A percentile compares a stretch with the other conserved stretches of the same genome.
These are phyloP conservation scores for Umbilicaria muhlenbergii DNA, from an alignment of 495 filamentous ascomycete genomes.

Conservation along the genomic window DNA sequence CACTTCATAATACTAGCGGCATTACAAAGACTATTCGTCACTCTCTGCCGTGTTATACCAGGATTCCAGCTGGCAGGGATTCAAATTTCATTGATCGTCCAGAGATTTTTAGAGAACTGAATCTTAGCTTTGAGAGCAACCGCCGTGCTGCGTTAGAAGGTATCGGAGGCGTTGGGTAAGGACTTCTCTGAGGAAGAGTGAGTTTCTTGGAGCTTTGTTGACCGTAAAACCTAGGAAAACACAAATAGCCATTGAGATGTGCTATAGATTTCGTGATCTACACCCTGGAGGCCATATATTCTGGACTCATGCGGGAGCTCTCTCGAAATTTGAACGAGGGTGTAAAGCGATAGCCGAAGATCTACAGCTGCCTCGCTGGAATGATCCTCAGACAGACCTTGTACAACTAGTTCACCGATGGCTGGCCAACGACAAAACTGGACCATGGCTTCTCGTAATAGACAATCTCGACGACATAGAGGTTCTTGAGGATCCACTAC, in stretches of 20 bases:
- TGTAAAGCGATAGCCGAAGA: constrained; percentile 27
- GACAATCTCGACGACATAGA: constrained; percentile 21
- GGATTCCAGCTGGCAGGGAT: constrained; percentile 23
- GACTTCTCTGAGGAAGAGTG: not conserved
- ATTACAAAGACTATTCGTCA: not conserved
- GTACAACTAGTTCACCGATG: constrained; percentile 22
- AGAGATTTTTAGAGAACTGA: constrained; percentile 18
- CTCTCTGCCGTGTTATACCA: not conserved
- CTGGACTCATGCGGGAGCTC: constrained; percentile 28
- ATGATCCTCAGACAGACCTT: constrained; percentile 19
- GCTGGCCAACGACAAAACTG: constrained; percentile 17
- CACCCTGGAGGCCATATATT: constrained; percentile 25
- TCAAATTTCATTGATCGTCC: constrained; percentile 26
- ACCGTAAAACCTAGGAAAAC: constrained; percentile 25
- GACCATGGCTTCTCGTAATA: constrained; percentile 18
- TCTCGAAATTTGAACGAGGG: constrained; percentile 23
- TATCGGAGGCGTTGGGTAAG: constrained; percentile 35
- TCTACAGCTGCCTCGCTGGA: constrained; percentile 12
- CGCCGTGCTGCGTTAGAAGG: constrained; percentile 22
- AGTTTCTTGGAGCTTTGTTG: not conserved
- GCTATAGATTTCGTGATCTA: constrained; percentile 19
- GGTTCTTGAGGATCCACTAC: not conserved
- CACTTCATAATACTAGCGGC: constrained; percentile 8
- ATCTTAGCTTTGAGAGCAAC: constrained; percentile 9
- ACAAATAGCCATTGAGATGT: constrained; percentile 35